phyloP scores from a whole-genome alignment of 1,139 yeast genomes.

The Pichia sp. region DNA sequence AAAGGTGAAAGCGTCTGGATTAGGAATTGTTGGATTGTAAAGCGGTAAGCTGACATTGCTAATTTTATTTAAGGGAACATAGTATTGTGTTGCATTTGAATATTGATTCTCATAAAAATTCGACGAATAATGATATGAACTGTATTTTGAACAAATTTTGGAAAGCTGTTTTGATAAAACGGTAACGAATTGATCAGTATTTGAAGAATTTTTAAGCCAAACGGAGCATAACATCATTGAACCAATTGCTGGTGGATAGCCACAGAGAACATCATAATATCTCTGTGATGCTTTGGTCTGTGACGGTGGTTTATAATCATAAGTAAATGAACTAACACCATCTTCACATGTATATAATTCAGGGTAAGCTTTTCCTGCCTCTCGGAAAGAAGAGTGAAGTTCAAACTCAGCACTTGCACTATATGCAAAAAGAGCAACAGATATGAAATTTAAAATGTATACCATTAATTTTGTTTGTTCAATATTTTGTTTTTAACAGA shows the following conservation, averaged over 20 bases:
- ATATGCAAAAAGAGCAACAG: too few relatives aligned
- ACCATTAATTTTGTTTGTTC: too few relatives aligned
- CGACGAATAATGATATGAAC: constrained; percentile 1
- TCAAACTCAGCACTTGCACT: too few relatives aligned
- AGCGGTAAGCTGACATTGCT: constrained; percentile 8
- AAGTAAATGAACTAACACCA: neutral
- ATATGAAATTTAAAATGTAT: too few relatives aligned
- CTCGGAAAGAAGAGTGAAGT: too few relatives aligned
- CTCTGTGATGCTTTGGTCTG: too few relatives aligned
- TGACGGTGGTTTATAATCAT: constrained; percentile 4
- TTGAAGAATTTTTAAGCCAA: constrained; percentile 9
- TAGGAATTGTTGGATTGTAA: constrained; percentile 14
- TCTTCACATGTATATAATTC: constrained; percentile 1
- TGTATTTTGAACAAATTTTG: neutral
- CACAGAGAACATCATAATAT: constrained; percentile 12
- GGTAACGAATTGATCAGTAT: constrained; percentile 3
- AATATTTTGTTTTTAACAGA: too few relatives aligned
- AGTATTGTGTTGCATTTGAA: constrained; percentile 12
- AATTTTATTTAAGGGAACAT: constrained; percentile 2
- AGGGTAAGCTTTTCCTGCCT: neutral
- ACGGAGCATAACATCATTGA: constrained; percentile 24
- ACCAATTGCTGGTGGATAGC: constrained; percentile 25
- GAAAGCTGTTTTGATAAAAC: constrained; percentile 14
- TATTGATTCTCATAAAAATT: constrained; percentile 6
- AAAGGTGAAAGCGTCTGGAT: neutral